These are phyloP conservation scores for Pythium oligandrum DNA, from an alignment of 352 stramenopile genomes.

Conservation along the genomic window DNA sequence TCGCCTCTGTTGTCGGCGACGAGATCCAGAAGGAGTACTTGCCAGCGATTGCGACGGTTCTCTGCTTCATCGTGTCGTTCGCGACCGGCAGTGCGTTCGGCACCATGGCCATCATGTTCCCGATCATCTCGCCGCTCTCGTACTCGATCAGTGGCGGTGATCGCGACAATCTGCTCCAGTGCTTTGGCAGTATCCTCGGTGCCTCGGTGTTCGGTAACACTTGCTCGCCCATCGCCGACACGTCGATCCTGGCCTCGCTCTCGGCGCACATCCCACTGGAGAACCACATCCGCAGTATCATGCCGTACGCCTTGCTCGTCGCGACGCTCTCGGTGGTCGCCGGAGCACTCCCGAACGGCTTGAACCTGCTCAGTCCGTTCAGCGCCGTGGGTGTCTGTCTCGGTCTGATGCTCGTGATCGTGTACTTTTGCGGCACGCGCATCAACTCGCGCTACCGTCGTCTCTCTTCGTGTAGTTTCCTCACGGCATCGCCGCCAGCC, in stretches of 20 bases:
- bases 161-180: conserved; percentile 76
- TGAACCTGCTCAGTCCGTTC: conserved; percentile 75
- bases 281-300: conserved; percentile 82
- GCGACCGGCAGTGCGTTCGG: conserved; percentile 86
- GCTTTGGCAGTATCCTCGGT: conserved; percentile 85
- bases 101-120: conserved; percentile 93
- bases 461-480: conserved; percentile 68
- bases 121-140: conserved; percentile 85
- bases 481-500: conserved; percentile 55
- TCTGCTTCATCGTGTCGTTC: conserved; percentile 90
- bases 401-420: conserved; percentile 61
- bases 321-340: conserved; percentile 59
- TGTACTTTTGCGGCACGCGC: conserved; percentile 76
- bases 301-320: conserved; percentile 79
- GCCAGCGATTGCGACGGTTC: conserved; percentile 71
- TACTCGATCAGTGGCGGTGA: conserved; percentile 80
- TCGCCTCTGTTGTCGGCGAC: conserved; percentile 70
- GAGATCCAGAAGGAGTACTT: conserved; percentile 76
- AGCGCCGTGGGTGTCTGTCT: conserved; percentile 75
- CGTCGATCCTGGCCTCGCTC: conserved; percentile 85
- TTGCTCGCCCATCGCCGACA: conserved; percentile 92
- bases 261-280: conserved; percentile 71
- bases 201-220: conserved; percentile 87
- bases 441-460: conserved; percentile 76
- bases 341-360: conserved; percentile 63